phyloP scores from a whole-genome alignment of 2,329 filamentous ascomycete species.

The Trichoderma semiorbis region DNA sequence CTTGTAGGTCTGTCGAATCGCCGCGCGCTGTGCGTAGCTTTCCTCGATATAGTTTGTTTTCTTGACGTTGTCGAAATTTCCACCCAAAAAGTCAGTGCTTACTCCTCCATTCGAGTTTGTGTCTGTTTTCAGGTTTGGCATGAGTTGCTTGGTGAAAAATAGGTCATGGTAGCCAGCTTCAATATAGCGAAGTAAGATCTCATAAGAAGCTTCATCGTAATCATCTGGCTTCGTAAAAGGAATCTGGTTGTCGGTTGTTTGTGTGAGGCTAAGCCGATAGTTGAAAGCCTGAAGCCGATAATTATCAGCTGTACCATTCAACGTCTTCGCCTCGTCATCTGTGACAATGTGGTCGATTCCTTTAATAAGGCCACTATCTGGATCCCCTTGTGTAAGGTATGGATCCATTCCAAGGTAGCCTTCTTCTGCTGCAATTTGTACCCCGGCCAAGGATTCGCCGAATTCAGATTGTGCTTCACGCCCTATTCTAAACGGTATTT shows the following conservation, averaged over 20 bases:
- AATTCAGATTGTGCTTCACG: slow-evolving; percentile 20
- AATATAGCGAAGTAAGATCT: slow-evolving; percentile 18
- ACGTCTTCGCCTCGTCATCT: background rate
- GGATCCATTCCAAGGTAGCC: slow-evolving; percentile 21
- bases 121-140: slow-evolving; percentile 20
- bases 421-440: background rate
- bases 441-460: slow-evolving; percentile 20
- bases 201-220: slow-evolving; percentile 14
- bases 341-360: slow-evolving; percentile 20
- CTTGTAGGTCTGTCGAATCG: slow-evolving; percentile 17
- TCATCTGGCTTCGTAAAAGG: slow-evolving; percentile 14
- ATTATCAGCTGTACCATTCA: slow-evolving; percentile 12
- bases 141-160: slow-evolving; percentile 16
- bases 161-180: slow-evolving; percentile 5
- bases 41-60: slow-evolving; percentile 14
- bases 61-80: slow-evolving; percentile 20
- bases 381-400: slow-evolving; percentile 19
- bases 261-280: slow-evolving; percentile 16
- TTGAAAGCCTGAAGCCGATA: slow-evolving; percentile 19
- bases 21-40: slow-evolving; percentile 17
- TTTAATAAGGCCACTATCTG: slow-evolving; percentile 21
- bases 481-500: slow-evolving; percentile 19
- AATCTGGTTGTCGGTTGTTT: slow-evolving; percentile 5
- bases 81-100: slow-evolving; percentile 25
- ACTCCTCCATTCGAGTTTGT: slow-evolving; percentile 21